Base-by-base conservation (phyloP, 2,329 filamentous ascomycete genomes). In the Bipolaris gigantea region DNA sequence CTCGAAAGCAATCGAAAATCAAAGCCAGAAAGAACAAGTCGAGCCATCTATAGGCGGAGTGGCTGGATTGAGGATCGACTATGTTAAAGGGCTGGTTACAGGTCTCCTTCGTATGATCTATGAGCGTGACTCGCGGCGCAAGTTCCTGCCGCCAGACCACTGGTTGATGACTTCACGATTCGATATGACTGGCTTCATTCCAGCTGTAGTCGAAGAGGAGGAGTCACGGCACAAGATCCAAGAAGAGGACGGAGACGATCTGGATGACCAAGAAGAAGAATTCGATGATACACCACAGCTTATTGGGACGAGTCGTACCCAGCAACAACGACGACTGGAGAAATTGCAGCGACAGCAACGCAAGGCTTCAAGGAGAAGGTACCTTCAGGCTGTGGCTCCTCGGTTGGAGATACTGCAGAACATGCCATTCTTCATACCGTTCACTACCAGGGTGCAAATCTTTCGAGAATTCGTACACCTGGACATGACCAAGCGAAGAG, bases 391-490 rank as follows among this genome's bases (percentile, higher is more conserved):
- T 13, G 85, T 96, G 56, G 90, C 89, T 0, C 93, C 94, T 0
- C 88, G 93, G 62, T 79, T 97, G 9, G 92, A 97, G 68, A 89
- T 99, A 5, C 76, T 99, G 46, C 88, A 94, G 62, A 95, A 97
- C 67, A 95, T 99, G 87, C 94, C 94, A 0, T 99, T 97, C 71
- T 89, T 93, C 62, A 94, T 99, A 40, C 94, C 93, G 0, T 99
- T 99, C 65, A 85, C 90, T 34, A 94, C 90, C 0, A 82, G 94
- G 42, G 94, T 99, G 4, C 86, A 92, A 70, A 93, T 97, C 21
- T 97, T 99, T 73, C 85, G 92, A 27, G 86, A 96, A 67, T 97
- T 97, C 65, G 89, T 97, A n/a, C 77, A 84, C 27, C 79, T 92
- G 4, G 94, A 99, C 73, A 91, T 94, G 69, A 73, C 81, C 46